Base-by-base conservation (phyloP, 331 rosid genomes). In the Pyracantha coccinea region DNA sequence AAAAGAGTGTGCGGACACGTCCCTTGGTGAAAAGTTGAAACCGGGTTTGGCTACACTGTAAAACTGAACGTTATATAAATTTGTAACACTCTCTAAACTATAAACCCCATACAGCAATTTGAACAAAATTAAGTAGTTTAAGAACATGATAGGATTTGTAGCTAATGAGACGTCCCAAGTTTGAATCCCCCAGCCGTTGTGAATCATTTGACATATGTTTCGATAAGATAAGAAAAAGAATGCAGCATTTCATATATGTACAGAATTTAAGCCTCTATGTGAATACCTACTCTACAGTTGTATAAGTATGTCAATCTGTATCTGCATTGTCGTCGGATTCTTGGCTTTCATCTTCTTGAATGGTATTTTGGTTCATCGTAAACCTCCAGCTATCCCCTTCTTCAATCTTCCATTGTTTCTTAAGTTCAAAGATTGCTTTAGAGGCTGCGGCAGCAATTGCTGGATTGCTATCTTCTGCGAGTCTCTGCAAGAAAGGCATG, bases 321-420 rank as follows among this genome's bases (percentile, higher is more conserved):
- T 82, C 79, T 35, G 67, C 63, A 66, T 85, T 76, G 64, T 63
- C 76, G 47, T 88, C 90, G 62, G 68, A 84, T 69, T 81, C 81
- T 80, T 54, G 75, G 64, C 60, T 73, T 63, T 75, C 75, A 24
- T 50, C 85, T 52, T 69, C 89, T 52, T 75, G 85, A 69, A 45
- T 64, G 68, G 74, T 47, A 79, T 74, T 79, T 71, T 76, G 86
- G 77, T 87, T 85, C 93, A 91, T 79, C 85, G 83, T 88, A 74
- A 94, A 92, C 64, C 93, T 87, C 96, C 96, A 94, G 88, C 91
- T 87, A 69, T 94, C 99, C 27, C 97, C 99, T 70, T 94, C 99
- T 74, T 84, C 83, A 72, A 94, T 92, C 78, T 90, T 91, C 99
- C 99, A 94, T 75, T 94, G 99, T 75, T 87, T 94, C 87, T 92